phyloP scores from a whole-genome alignment of 352 stramenopile species.

The Globisporangium radiosum region DNA sequence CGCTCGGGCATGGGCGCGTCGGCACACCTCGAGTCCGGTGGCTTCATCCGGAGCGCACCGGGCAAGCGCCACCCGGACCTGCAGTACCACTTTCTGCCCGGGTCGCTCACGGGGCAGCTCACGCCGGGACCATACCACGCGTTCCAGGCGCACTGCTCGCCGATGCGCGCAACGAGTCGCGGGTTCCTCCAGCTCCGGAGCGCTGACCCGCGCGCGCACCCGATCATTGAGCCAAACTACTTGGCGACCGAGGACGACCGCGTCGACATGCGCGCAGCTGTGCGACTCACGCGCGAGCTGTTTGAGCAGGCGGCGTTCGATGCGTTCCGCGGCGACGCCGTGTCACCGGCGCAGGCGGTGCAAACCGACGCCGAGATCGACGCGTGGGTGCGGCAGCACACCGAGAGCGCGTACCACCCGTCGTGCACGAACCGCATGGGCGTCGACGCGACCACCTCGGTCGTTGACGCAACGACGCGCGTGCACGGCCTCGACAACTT shows the following conservation, averaged over 20 bases:
- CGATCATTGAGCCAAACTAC: slow-evolving; percentile 87
- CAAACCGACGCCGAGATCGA: slow-evolving; percentile 74
- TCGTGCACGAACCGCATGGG: slow-evolving; percentile 90
- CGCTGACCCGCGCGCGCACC: slow-evolving; percentile 62
- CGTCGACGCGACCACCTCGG: slow-evolving; percentile 68
- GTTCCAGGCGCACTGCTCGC: slow-evolving; percentile 85
- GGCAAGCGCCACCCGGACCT: slow-evolving; percentile 83
- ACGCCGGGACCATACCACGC: slow-evolving; percentile 55
- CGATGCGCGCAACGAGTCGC: slow-evolving; percentile 82
- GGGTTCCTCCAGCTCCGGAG: slow-evolving; percentile 78
- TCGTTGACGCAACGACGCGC: slow-evolving; percentile 83
- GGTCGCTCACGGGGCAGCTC: slow-evolving; percentile 68
- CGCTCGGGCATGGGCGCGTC: slow-evolving; percentile 70
- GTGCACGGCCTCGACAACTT: slow-evolving; percentile 87
- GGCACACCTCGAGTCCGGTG: slow-evolving; percentile 78
- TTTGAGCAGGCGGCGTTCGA: slow-evolving; percentile 84
- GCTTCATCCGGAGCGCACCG: slow-evolving; percentile 77
- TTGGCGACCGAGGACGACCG: slow-evolving; percentile 75
- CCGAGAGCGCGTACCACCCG: slow-evolving; percentile 85
- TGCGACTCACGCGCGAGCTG: slow-evolving; percentile 82
- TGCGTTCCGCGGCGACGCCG: slow-evolving; percentile 70
- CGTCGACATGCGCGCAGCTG: slow-evolving; percentile 67
- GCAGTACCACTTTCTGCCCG: slow-evolving; percentile 89
- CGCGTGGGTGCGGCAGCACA: slow-evolving; percentile 78
- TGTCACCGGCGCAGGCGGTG: slow-evolving; percentile 60